Evolutionary conservation across 2,329 filamentous ascomycete species (phyloP).

Genomic region (Trichophyton schoenleinii): DNA sequence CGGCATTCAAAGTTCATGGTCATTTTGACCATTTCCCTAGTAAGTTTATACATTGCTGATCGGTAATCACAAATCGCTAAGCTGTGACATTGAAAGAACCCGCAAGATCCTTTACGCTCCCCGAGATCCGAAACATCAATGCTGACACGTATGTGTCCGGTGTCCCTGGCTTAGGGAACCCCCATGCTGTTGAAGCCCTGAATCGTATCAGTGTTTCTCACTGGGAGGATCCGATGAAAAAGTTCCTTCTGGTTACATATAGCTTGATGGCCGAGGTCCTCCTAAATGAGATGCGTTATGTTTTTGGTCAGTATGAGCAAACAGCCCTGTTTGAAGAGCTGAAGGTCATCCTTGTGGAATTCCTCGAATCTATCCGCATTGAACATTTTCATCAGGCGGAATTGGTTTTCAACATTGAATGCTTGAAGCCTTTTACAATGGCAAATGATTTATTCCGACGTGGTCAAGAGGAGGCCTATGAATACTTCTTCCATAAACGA

Average conservation of each 20-base stretch:
- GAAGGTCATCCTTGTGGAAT: slow-evolving; percentile 32
- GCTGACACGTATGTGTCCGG: slow-evolving; percentile 43
- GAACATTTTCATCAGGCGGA: slow-evolving; percentile 34
- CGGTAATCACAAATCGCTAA: not conserved
- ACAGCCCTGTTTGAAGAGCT: slow-evolving; percentile 26
- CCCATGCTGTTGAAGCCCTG: slow-evolving; percentile 48
- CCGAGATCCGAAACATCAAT: slow-evolving; percentile 43
- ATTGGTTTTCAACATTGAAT: slow-evolving; percentile 44
- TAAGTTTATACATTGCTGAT: not conserved
- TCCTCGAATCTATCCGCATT: slow-evolving; percentile 33
- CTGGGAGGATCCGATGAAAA: slow-evolving; percentile 45
- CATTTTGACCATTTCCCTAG: not conserved
- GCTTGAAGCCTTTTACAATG: slow-evolving; percentile 45
- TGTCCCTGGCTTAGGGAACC: slow-evolving; percentile 46
- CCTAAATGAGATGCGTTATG: slow-evolving; percentile 37
- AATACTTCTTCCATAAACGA: slow-evolving; percentile 14
- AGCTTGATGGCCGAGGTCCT: slow-evolving; percentile 22
- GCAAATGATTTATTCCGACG: slow-evolving; percentile 18
- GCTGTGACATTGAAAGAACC: slow-evolving; percentile 6
- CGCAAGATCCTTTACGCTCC: slow-evolving; percentile 19
- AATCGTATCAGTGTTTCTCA: slow-evolving; percentile 45
- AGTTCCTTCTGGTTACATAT: slow-evolving; percentile 24
- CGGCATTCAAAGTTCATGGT: not conserved
- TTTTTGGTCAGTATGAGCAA: slow-evolving; percentile 23
- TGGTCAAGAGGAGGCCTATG: slow-evolving; percentile 12